Evolutionary conservation across 345 rosid genomes (phyloP).

Genomic region (Nasturtium officinale): DNA sequence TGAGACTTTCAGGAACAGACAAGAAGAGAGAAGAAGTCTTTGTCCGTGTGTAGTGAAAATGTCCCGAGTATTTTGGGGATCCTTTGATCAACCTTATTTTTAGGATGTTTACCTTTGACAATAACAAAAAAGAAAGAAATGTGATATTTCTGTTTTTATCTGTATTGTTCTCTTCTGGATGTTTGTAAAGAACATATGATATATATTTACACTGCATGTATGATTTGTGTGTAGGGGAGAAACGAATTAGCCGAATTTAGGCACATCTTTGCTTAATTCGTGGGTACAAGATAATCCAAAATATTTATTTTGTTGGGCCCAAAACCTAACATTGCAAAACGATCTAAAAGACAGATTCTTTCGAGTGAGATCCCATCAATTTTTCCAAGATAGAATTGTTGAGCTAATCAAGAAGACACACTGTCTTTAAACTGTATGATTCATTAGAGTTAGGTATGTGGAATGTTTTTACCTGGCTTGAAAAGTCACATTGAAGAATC

Average conservation of each 20-base stretch:
- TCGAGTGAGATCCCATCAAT: not conserved
- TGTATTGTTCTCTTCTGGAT: no score
- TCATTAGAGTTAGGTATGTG: no score
- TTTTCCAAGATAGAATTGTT: not conserved
- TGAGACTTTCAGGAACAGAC: constrained; percentile 31
- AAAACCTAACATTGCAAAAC: not conserved
- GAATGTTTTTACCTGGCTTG: not conserved
- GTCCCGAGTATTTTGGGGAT: constrained; percentile 40
- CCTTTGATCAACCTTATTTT: constrained; percentile 37
- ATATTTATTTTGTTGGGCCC: not conserved
- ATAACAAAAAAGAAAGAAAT: not conserved
- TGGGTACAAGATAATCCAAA: not conserved
- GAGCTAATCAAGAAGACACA: not conserved
- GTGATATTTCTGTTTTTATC: not conserved
- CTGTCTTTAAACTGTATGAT: no score
- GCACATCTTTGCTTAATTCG: not conserved
- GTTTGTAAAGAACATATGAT: no score
- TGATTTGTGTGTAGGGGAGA: no score
- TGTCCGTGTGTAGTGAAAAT: constrained; percentile 34
- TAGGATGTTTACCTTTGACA: constrained; percentile 37
- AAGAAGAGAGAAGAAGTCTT: constrained; percentile 32
- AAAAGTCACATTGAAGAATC: not conserved
- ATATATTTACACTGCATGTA: no score
- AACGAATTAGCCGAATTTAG: not conserved
- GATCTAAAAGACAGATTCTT: not conserved